These are phyloP conservation scores for Septoria linicola DNA, from an alignment of 2,329 filamentous ascomycete genomes.

Conservation along the genomic window DNA sequence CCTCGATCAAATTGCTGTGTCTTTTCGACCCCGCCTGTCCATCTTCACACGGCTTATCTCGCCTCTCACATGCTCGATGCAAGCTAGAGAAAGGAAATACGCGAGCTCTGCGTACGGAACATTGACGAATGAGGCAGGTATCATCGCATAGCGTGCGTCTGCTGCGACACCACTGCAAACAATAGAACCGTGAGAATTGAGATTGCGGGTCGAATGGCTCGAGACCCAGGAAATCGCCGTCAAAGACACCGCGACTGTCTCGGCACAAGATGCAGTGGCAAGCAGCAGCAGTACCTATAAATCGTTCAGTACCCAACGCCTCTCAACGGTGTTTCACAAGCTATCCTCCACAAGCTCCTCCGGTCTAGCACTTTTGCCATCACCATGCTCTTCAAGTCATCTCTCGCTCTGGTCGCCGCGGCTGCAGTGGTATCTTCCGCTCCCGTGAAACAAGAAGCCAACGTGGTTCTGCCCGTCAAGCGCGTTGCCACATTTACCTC, in stretches of 20 bases:
- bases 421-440: conserved; percentile 18
- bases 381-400: conserved; percentile 21
- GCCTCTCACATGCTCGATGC: not conserved
- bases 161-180: not conserved
- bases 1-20: not conserved
- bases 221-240: not conserved
- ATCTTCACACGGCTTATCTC: not conserved
- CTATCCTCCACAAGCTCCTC: not conserved
- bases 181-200: not conserved
- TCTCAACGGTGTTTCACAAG: not conserved
- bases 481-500: conserved; percentile 16
- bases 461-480: conserved; percentile 14
- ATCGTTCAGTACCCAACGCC: not conserved
- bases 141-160: conserved; percentile 5
- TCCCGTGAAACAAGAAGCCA: conserved; percentile 12
- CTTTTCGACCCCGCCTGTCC: too few species aligned
- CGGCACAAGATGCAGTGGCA: not conserved
- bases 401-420: conserved; percentile 20
- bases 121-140: conserved; percentile 9
- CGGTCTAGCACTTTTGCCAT: not conserved
- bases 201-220: not conserved
- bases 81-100: not conserved
- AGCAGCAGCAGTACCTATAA: not conserved
- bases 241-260: not conserved
- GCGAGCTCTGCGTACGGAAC: not conserved